Base-by-base conservation (phyloP, 768 basidiomycete species). In the Coprinopsis cinerea region DNA sequence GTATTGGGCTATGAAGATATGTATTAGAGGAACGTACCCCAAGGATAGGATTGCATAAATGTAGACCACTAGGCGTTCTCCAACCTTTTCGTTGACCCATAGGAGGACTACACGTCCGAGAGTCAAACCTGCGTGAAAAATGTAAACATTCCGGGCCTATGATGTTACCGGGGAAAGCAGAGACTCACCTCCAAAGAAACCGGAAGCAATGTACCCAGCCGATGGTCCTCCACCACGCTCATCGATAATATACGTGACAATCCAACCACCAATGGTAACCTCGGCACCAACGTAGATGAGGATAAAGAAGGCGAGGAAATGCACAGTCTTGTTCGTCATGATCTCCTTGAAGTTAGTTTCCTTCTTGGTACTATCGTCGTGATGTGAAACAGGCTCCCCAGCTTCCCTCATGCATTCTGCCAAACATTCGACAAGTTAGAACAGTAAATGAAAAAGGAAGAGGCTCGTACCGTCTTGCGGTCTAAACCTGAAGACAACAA, bases 231-330 rank as follows among this genome's bases (percentile, higher is more conserved):
- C 71, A 15, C 56, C 59, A 32, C 70, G 61, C 11, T 66, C 66
- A 22, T 67, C 55, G 39, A 62, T 65, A 39, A 72, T 68, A 53
- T 73, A 87, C 0, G 85, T 83, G 7, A 84, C 83, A 28, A 83
- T 85, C 85, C 85, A 88, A 2, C 85, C 76, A 50, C 76, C 77
- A 44, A 75, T 72, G 0, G 75, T 78, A 1, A 85, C 82, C 56
- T 86, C 85, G 1, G 82, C 75, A 9, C 85, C 85, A 20, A 86
- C 82, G 56, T 86, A 86, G 0, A 85, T 73, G 9, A 85, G 67
- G 46, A 77, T 72, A 57, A 83, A 87, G 54, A 81, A 65, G 0
- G 85, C 82, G 3, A 87, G 65, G 15, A 80, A 63, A 53, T 86
- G 83, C 1, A 86, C 82, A 0, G 72, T 71, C 49, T 69, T 76